Base-by-base conservation (phyloP, 257 asterid genomes). In the Craterostigma plantagineum region DNA sequence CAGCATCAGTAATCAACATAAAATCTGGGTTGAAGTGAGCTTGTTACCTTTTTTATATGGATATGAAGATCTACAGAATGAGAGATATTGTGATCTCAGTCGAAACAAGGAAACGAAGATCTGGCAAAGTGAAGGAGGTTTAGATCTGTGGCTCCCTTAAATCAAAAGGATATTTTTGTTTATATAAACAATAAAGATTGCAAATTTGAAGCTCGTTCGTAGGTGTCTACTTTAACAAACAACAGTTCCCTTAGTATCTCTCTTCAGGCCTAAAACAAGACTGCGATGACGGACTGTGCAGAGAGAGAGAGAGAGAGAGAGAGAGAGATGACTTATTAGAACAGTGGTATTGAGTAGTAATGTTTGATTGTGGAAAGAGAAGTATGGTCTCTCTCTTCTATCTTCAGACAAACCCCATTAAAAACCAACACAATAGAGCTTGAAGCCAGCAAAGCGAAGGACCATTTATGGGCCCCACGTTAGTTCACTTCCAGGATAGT, bases 341-440 rank as follows among this genome's bases (percentile, higher is more conserved):
- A 49, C 51, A 49, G 43, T 35, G 62, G 60, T 23, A 46, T 8
- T 3, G 9, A 16, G 30, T 56, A n/a, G n/a, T n/a, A n/a, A n/a
- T n/a, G n/a, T 60, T 58, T 54, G 82, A 66, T 76, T 68, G 67
- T 62, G 70, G 71, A 54, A 66, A 10, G 11, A 36, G 12, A 12
- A 12, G 11, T 8, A 54, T 69, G 69, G 65, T 52, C 61, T 58
- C 50, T 54, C 76, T 71, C 57, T 67, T 70, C 72, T 56, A 70
- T 64, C 76, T 68, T 65, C 67, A 71, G 79, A 76, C 84, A 73
- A 70, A 58, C 71, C 63, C 90, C 84, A 81, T 81, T 67, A 86
- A 81, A 75, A 70, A 61, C 76, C 82, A 72, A 70, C 79, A 64
- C 66, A 48, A 66, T 65, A 57, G 72, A 81, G 79, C 92, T 86